Conservation (phyloP, 768 basidiomycete species). For the Serendipita sp. region DNA sequence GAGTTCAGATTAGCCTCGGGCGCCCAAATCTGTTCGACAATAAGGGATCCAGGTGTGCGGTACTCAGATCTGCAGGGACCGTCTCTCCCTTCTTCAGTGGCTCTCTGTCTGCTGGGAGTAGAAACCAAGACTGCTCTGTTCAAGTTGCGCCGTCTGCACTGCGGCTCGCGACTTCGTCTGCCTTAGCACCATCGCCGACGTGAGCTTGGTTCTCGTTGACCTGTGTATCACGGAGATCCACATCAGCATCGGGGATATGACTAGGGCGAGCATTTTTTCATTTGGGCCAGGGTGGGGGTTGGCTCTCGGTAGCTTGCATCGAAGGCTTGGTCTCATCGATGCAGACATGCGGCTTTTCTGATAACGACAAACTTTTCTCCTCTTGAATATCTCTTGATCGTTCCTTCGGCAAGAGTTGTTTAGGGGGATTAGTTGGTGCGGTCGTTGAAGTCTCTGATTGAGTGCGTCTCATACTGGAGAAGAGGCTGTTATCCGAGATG, state of each 20-base stretch:
- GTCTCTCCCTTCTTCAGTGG: not conserved
- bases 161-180: not conserved
- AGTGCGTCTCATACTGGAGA: not conserved
- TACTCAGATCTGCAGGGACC: too few relatives aligned
- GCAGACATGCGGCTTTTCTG: conserved; percentile 14
- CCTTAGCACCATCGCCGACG: not conserved
- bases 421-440: not conserved
- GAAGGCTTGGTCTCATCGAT: conserved; percentile 8
- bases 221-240: too few relatives aligned
- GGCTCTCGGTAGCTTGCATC: conserved; percentile 9
- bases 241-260: not conserved
- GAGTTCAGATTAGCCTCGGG: too few relatives aligned
- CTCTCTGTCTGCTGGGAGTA: conserved; percentile 6
- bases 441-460: not conserved
- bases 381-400: conserved; percentile 41
- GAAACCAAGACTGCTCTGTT: conserved; percentile 9
- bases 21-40: too few relatives aligned
- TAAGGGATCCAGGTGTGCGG: too few relatives aligned
- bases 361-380: conserved; percentile 21
- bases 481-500: not conserved
- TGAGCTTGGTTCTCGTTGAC: not conserved
- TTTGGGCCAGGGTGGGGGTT: conserved; percentile 40
- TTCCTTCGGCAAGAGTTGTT: conserved; percentile 30
- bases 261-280: conserved; percentile 26
- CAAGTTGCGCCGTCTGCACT: not conserved